Conservation (phyloP, 352 stramenopile genomes). For the Phytophthora vignae region DNA sequence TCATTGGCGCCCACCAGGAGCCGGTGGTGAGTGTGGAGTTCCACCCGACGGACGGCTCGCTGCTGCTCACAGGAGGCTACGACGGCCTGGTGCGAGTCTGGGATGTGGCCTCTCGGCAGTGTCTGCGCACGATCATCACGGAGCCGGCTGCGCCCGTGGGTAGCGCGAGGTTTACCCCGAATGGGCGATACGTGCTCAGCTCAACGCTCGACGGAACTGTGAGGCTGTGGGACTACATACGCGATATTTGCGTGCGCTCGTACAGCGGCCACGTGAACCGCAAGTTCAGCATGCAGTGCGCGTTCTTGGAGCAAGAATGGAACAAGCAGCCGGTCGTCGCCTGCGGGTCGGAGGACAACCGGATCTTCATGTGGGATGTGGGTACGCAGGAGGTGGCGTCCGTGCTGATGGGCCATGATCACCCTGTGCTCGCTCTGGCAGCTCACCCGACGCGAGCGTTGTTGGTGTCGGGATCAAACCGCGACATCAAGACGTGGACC, state of each 20-base stretch:
- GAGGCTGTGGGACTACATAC: conserved; percentile 91
- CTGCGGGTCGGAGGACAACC: conserved; percentile 93
- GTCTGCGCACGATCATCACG: conserved; percentile 93
- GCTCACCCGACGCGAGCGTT: conserved; percentile 64
- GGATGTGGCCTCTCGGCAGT: conserved; percentile 96
- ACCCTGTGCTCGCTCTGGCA: conserved; percentile 91
- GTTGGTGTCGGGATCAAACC: conserved; percentile 87
- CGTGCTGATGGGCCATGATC: conserved; percentile 68
- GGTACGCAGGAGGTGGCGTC: conserved; percentile 74
- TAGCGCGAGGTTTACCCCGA: conserved; percentile 93
- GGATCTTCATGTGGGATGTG: conserved; percentile 94
- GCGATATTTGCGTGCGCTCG: conserved; percentile 64
- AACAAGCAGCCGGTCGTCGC: conserved; percentile 67
- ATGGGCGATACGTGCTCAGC: conserved; percentile 94
- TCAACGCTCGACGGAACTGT: conserved; percentile 93
- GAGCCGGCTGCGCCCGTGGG: conserved; percentile 67
- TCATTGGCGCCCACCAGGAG: conserved; percentile 95
- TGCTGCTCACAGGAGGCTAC: conserved; percentile 88
- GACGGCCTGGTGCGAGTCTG: conserved; percentile 93
- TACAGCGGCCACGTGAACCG: conserved; percentile 82
- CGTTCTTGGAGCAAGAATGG: conserved; percentile 74
- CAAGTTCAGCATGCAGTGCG: conserved; percentile 89
- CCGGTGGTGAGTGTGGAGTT: conserved; percentile 95
- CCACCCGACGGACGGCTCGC: conserved; percentile 92
- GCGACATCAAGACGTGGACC: conserved; percentile 63